phyloP scores from a whole-genome alignment of 2,329 filamentous ascomycete species.

The Onygena corvina region DNA sequence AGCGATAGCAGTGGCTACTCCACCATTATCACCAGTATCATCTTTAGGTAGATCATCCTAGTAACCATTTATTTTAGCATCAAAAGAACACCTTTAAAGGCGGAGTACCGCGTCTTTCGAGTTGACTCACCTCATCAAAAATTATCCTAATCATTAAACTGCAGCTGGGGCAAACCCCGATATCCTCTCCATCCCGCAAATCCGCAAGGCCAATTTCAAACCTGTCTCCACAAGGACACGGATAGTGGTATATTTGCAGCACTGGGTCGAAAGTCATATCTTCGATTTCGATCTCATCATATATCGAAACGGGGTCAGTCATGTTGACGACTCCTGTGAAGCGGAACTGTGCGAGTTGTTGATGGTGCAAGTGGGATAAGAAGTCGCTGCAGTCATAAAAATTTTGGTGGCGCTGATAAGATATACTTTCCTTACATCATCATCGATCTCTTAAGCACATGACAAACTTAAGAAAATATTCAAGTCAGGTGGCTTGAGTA shows the following conservation, averaged over 20 bases:
- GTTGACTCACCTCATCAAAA: slow-evolving; percentile 59
- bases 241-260: slow-evolving; percentile 85
- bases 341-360: neutral
- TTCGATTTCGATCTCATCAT: slow-evolving; percentile 97
- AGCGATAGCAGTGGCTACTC: slow-evolving; percentile 21
- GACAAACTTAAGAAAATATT: neutral
- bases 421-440: slow-evolving; percentile 1
- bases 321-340: slow-evolving; percentile 29
- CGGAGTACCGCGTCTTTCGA: neutral
- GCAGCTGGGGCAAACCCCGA: slow-evolving; percentile 95
- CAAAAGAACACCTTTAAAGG: neutral
- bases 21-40: slow-evolving; percentile 20
- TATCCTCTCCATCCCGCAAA: slow-evolving; percentile 76
- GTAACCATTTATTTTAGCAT: neutral
- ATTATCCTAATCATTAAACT: slow-evolving; percentile 94
- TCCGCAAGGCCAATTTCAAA: slow-evolving; percentile 85
- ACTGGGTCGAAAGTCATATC: slow-evolving; percentile 85
- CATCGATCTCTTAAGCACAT: neutral
- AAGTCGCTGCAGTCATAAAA: neutral
- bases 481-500: neutral
- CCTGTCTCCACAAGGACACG: slow-evolving; percentile 90
- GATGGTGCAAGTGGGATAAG: neutral
- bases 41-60: slow-evolving; percentile 44
- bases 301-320: slow-evolving; percentile 62
- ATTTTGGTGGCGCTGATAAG: slow-evolving; percentile 4